Base-by-base conservation (phyloP, 305 asterid species). In the Nicotiana rustica region DNA sequence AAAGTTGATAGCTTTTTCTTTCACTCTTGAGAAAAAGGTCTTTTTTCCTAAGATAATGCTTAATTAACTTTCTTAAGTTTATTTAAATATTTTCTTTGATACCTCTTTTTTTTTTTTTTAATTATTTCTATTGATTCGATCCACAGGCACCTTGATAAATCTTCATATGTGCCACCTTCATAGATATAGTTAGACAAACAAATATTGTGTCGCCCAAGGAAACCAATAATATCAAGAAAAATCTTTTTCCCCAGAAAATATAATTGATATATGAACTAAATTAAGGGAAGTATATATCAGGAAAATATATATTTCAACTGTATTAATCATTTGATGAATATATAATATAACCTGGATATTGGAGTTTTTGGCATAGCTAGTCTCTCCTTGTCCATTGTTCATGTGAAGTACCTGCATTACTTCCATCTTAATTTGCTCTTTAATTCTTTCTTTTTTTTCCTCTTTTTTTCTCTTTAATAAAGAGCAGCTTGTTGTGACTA, bases 381-480 rank as follows among this genome's bases (percentile, higher is more conserved):
- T 86, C 10, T 89, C 92, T 12, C 91, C 97, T 79, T 84, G 85
- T 83, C 97, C 98, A 83, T 82, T 84, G 86, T 93, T 93, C 97
- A 92, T 91, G 86, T 89, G 95, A 85, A 92, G 93, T 84, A 71
- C 79, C 75, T 90, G 90, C 65, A 78, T 19, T 31, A 12, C 66
- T 62, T 83, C 89, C 93, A 89, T 90, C 49, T 73, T 35, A 21
- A 52, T 25, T 36, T 44, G 47, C 56, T 61, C 57, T 81, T 13
- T 10, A 70, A 18, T 31, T 81, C 31, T 82, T 68, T 75, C 18
- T 75, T 41, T 55, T 19, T 35, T 35, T 5, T n/a, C 0, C n/a
- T 17, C 3, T 19, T 12, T 59, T 0, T 19, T 8, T 36, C 67
- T 5, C n/a, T 25, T 25, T 25, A 25, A 25, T 35, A 60, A 10